Conservation (phyloP, 176 grass and related monocot species). For the Oryza coarctata region DNA sequence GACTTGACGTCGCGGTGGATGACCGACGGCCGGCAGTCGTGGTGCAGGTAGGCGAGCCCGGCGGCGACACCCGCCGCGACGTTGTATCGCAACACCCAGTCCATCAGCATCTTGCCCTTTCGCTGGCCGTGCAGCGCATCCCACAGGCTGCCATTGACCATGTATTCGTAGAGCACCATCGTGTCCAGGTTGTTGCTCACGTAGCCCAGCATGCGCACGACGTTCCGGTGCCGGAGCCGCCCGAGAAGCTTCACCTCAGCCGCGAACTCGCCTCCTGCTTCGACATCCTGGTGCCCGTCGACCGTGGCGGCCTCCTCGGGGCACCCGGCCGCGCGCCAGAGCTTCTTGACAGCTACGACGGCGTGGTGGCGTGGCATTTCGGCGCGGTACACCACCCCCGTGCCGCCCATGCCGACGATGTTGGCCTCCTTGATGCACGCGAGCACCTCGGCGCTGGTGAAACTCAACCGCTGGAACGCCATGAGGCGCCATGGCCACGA, state of each 20-base stretch:
- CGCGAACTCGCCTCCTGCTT: conserved; percentile 57
- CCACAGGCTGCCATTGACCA: conserved; percentile 96
- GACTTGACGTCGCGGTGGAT: conserved; percentile 98
- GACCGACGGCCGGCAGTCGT: conserved; percentile 85
- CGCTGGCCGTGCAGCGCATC: conserved; percentile 72
- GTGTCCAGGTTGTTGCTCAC: conserved; percentile 79
- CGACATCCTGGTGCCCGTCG: conserved; percentile 18
- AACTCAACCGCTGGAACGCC: conserved; percentile 82
- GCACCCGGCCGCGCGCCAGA: conserved; percentile 62
- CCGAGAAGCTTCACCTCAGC: conserved; percentile 85
- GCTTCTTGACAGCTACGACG: conserved; percentile 84
- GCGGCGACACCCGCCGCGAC: conserved; percentile 77
- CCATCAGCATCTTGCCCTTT: conserved; percentile 60
- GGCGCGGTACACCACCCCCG: conserved; percentile 84
- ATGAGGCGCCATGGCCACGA: conserved; percentile 94
- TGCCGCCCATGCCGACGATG: conserved; percentile 91
- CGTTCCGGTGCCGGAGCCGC: conserved; percentile 78
- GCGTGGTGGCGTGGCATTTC: conserved; percentile 79
- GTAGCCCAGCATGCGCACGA: conserved; percentile 92
- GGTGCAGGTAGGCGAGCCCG: conserved; percentile 88
- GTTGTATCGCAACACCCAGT: conserved; percentile 91
- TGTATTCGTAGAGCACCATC: conserved; percentile 96
- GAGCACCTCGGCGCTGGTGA: conserved; percentile 86
- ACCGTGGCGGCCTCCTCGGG: conserved; percentile 39
- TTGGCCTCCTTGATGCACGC: conserved; percentile 91